These are phyloP conservation scores for Cenchrus purpureus DNA, from an alignment of 176 grass and related monocot species.

Conservation along the genomic window DNA sequence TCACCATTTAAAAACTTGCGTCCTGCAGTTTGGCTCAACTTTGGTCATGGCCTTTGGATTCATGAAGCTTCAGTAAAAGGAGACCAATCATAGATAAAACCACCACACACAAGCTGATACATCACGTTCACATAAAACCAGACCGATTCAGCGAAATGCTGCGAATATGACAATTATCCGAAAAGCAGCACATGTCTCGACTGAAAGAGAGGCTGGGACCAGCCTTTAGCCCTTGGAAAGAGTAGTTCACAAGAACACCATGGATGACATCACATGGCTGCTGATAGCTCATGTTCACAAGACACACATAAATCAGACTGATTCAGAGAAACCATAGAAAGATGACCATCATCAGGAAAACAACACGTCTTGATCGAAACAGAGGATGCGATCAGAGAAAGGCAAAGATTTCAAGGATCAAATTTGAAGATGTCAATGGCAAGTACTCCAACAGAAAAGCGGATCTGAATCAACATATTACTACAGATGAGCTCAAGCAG, in stretches of 20 bases:
- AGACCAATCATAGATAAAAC: neutral
- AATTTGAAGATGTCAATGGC: conserved; percentile 3
- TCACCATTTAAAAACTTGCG: neutral
- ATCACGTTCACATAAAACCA: neutral
- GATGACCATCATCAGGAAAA: neutral
- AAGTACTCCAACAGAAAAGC: neutral
- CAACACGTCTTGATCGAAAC: neutral
- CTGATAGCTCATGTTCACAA: neutral
- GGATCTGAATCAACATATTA: neutral
- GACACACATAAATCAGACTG: neutral
- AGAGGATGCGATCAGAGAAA: neutral
- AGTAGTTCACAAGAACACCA: neutral
- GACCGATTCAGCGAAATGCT: too few species aligned
- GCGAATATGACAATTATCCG: too few species aligned
- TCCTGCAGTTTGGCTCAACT: neutral
- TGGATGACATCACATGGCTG: neutral
- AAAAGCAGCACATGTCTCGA: too few species aligned
- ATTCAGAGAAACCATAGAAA: neutral
- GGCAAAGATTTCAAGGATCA: neutral
- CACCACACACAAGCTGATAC: neutral
- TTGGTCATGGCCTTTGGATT: neutral
- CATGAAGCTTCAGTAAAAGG: neutral
- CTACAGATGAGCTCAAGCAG: neutral
- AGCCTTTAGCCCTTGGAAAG: too few species aligned
- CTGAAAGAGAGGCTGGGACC: too few species aligned